Base-by-base conservation (phyloP, 1,284 basidiomycete species). In the Hypsizygus ulmarius region DNA sequence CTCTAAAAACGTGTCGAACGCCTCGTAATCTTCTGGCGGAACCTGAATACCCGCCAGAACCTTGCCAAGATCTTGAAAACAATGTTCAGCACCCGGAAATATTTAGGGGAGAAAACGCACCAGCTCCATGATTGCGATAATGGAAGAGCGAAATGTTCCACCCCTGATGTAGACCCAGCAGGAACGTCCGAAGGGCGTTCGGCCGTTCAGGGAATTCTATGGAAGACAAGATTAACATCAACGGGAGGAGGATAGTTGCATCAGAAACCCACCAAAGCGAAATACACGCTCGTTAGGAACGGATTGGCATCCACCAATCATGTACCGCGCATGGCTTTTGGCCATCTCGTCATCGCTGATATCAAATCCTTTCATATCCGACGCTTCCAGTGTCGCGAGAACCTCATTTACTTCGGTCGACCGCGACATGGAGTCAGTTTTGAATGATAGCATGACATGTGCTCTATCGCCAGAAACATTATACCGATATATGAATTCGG, bases 121-220 rank as follows among this genome's bases (percentile, higher is more conserved):
- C 93, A 60, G 88, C 93, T 27, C 96, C 96, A 58, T 99, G 95
- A 66, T 97, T 97, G 50, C 96, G 80, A 69, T 99, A 99, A 67
- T 99, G 97, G 74, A 98, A 99, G 52, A 99, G 68, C 1, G 92
- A 90, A 45, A 99, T 92, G 68, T 97, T 98, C 93, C 95, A 98
- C 11, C 84, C 87, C 25, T 81, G 75, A 43, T 88, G 87, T 44
- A 99, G 67, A 3, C 87, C 88, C 15, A 84, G 71, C 54, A 97
- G 73, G 74, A 99, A 99, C 59, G 90, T 91, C 39, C 90, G 81
- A 49, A 99, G 72, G 1, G 96, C 96, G 3, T 87, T 90, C 3
- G 94, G 96, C 47, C 96, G 76, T 67, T 99, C 97, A 2, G 97
- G 97, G 66, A 99, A 99, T 64, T 96, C 95, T 95, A 62, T 8